Evolutionary conservation across 2,329 filamentous ascomycete species (phyloP).

Genomic region (Xylariaceae sp.): DNA sequence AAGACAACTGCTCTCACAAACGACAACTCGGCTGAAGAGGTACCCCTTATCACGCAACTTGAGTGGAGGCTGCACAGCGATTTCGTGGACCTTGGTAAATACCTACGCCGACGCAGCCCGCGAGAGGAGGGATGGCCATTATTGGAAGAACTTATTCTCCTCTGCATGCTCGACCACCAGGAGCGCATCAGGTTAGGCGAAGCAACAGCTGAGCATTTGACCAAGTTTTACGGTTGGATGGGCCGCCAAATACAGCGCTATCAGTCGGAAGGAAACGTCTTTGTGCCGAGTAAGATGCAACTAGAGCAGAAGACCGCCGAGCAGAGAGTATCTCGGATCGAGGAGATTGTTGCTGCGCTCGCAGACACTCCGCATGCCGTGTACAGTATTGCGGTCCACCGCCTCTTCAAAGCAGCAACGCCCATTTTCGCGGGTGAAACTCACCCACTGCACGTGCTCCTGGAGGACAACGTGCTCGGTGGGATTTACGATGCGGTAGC

Average conservation of each 20-base stretch:
- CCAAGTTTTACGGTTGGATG: background rate
- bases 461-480: background rate
- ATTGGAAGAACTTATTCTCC: background rate
- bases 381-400: background rate
- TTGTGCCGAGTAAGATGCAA: background rate
- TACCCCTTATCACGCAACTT: background rate
- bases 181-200: background rate
- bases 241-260: background rate
- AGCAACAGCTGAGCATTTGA: background rate
- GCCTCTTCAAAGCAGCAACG: background rate
- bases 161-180: background rate
- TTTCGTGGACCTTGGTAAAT: background rate
- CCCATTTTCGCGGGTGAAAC: background rate
- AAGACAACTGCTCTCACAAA: background rate
- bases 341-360: background rate
- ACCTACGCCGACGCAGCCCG: background rate
- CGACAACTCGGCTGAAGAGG: background rate
- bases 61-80: background rate
- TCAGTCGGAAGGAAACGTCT: background rate
- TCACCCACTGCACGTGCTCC: background rate
- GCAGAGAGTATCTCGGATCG: background rate
- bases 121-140: background rate
- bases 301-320: background rate
- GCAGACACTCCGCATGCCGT: background rate
- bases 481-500: background rate